phyloP scores from a whole-genome alignment of 306 rosid genomes.

The Medicago lupulina region DNA sequence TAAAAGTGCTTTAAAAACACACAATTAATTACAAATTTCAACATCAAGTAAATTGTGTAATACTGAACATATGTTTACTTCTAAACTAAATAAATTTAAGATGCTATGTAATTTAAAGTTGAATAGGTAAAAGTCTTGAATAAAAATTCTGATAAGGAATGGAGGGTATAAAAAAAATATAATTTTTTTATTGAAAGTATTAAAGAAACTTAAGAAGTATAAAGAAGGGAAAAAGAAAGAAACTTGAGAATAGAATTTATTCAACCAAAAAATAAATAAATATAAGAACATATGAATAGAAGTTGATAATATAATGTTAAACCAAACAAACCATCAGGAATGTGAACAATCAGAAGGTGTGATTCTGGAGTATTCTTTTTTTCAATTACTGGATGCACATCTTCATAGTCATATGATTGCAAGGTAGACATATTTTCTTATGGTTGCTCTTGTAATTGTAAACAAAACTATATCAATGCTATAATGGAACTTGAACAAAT shows the following conservation, averaged over 20 bases:
- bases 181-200: neutral
- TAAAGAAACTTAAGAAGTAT: neutral
- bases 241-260: neutral
- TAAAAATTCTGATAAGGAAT: conserved; percentile 16
- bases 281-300: neutral
- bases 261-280: neutral
- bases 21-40: neutral
- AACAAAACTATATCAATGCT: conserved; percentile 3
- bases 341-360: conserved; percentile 33
- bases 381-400: conserved; percentile 37
- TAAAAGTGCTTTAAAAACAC: neutral
- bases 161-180: neutral
- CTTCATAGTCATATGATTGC: conserved; percentile 23
- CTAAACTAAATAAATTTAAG: too few relatives aligned
- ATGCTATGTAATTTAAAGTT: neutral
- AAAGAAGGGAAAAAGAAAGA: neutral
- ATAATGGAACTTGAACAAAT: conserved; percentile 11
- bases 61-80: neutral
- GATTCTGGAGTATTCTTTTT: conserved; percentile 28
- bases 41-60: neutral
- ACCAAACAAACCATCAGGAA: conserved; percentile 45
- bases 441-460: neutral
- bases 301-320: neutral
- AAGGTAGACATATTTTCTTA: conserved; percentile 28
- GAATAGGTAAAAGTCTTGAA: neutral